Base-by-base conservation (phyloP, 202 grass and related monocot species). In the Dendrocalamus latiflorus region DNA sequence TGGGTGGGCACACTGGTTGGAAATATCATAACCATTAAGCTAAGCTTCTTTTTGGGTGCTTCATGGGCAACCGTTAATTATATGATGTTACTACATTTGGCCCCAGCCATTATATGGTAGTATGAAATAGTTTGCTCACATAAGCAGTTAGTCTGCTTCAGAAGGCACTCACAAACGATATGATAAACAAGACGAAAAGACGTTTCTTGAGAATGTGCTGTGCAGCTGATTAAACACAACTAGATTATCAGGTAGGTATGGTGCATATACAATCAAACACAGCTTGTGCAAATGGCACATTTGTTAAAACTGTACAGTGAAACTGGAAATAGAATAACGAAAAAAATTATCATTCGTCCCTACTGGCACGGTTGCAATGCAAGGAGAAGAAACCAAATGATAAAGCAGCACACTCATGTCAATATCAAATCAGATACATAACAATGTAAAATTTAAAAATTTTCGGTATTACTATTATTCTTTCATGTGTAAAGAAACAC, bases 401-500 rank as follows among this genome's bases (percentile, higher is more conserved):
- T 54, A 42, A 42, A 42, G 9, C 9, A 41, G 21, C n/a, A 30
- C 15, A 14, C 17, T 16, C 33, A 22, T 54, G 49, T 10, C 9
- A 0, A 55, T 37, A 14, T 26, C 16, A 48, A 24, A 64, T 16
- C 16, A 0, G 58, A 24, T 3, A 41, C 33, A 26, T n/a, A 72
- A 65, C 5, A 1, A 53, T 3, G 16, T 48, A 66, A 70, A 39
- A n/a, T n/a, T 72, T 64, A 44, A 1, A 62, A 38, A 13, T 8
- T 20, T 21, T 12, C 14, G 0, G 65, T 48, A 67, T 77, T 33
- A 21, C 26, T 82, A 36, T 71, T 45, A 39, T 25, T 72, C 48
- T 78, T 60, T 65, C 36, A 48, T 76, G 63, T 81, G 77, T 86
- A 58, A 82, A 82, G 41, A 82, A 44, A 86, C 36, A 34, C 64